Evolutionary conservation across 208 protist genomes (phyloP), one percentile per base, ranked within the genome.

Genomic region (Trypanosomatidae sp.): DNA sequence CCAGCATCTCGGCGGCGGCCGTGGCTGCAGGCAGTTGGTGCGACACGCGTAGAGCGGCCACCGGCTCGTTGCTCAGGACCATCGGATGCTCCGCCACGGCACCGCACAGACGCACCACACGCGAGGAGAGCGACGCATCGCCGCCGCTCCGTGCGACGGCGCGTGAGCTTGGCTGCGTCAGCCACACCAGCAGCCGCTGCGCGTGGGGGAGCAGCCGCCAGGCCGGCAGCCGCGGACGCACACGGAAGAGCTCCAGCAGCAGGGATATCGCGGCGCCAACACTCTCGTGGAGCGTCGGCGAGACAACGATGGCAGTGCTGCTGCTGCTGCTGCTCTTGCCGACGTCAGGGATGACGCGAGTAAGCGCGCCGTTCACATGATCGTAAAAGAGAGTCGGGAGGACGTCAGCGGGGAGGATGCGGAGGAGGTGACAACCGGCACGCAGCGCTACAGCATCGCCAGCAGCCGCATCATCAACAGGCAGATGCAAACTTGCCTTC

Each of bases 51-150:
- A n/a, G n/a, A n/a, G n/a, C n/a, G n/a, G n/a, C n/a, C n/a, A n/a
- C n/a, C n/a, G n/a, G n/a, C n/a, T n/a, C n/a, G n/a, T n/a, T n/a
- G n/a, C n/a, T n/a, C n/a, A n/a, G n/a, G n/a, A n/a, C n/a, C n/a
- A n/a, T n/a, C n/a, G 76, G 76, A 33, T 80, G 76, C n/a, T 46
- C 76, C 5, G 76, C 64, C 13, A 76, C 66, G 10, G 76, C 76
- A 15, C 65, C 60, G 30, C 76, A 80, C 28, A 74, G 25, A 13
- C 64, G 76, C 28, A 80, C 62, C n/a, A 52, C 59, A 6, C 50
- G 46, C 12, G 17, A 33, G n/a, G 41, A 22, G 10, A 73, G 39
- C 12, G 67, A 73, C 5, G 62, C 52, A 0, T 13, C 44, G 8
- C n/a, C 49, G 49, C 55, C 28, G 25, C 30, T 28, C 8, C 58